Conservation (phyloP, 768 basidiomycete species). For the Suillus occidentalis region DNA sequence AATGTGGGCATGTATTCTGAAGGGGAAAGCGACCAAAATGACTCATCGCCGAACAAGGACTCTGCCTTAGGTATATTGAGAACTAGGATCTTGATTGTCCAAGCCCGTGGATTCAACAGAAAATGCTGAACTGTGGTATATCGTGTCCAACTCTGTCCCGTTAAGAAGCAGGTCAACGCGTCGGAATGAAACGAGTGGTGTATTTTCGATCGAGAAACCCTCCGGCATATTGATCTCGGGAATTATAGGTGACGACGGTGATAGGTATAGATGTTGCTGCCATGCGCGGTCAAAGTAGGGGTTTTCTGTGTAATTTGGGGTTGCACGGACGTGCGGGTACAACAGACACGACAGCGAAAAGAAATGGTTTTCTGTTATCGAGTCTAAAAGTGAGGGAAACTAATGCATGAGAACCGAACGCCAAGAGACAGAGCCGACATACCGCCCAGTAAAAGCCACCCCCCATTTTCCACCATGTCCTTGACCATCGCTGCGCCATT, state of each 20-base stretch:
- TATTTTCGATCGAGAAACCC: constrained; percentile 53
- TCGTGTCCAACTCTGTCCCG: constrained; percentile 43
- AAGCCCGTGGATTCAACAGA: constrained; percentile 16
- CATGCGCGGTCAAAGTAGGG: constrained; percentile 61
- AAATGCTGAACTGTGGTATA: constrained; percentile 38
- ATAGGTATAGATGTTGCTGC: constrained; percentile 65
- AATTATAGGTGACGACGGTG: constrained; percentile 45
- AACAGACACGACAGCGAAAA: constrained; percentile 69
- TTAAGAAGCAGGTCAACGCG: constrained; percentile 61
- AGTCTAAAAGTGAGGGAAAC: constrained; percentile 40
- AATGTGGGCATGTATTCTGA: constrained; percentile 54
- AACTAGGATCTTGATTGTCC: constrained; percentile 14
- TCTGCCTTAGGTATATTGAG: constrained; percentile 33
- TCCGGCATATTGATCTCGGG: constrained; percentile 42
- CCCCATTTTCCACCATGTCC: constrained; percentile 66
- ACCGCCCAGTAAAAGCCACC: constrained; percentile 70
- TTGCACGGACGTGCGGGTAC: constrained; percentile 65
- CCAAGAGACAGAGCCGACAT: constrained; percentile 14
- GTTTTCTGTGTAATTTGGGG: constrained; percentile 56
- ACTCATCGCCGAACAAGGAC: constrained; percentile 55
- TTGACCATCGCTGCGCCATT: constrained; percentile 45
- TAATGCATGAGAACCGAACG: not conserved
- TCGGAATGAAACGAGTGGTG: constrained; percentile 66
- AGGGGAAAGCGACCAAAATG: constrained; percentile 52
- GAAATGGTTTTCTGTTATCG: constrained; percentile 72